Base-by-base conservation (phyloP, 176 grass and related monocot genomes). In the Dendrocalamus sinicus region DNA sequence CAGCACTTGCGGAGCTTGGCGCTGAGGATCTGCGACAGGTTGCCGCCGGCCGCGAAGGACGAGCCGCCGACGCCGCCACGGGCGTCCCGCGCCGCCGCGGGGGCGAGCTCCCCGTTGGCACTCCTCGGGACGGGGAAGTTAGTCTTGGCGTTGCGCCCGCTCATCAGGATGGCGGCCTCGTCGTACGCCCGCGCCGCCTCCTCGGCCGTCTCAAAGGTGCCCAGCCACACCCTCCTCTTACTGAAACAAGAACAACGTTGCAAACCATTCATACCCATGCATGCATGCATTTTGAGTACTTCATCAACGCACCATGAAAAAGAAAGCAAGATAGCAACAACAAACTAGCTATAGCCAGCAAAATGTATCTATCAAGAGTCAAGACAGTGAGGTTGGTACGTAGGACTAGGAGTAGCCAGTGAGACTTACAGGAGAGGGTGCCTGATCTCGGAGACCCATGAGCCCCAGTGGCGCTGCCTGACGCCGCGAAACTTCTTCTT, bases 391-490 rank as follows among this genome's bases (percentile, higher is more conserved):
- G 23, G 53, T 72, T 15, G 24, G 14, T 14, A 82, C 15, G 47
- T 14, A n/a, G 62, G 41, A 23, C 70, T 32, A 73, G 81, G 53
- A 20, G 17, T 19, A 53, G 78, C 8, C 19, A n/a, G 57, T 32
- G 23, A 76, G 54, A 44, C 94, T 96, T 96, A 99, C 97, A 99
- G 92, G 54, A 99, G 89, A 77, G 97, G 97, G 82, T 99, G 97
- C 73, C 97, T 89, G 75, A 99, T 99, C 92, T 99, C 97, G 68
- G 97, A 99, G 85, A 99, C 97, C 97, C 97, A 99, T 22, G 97
- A 99, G 80, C 97, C 97, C 97, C 97, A 99, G 90, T 99, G 94
- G 87, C 97, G 97, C 88, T 99, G 97, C 89, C 97, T 91, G 84
- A 99, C 97, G 68, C 97, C 97, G 79, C 97, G 91, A 32, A 99